A percentile compares a stretch with the other conserved stretches of the same genome.
Evolutionary conservation across 805 yeast species (phyloP).

Genomic region (Maudiozyma barnettii): DNA sequence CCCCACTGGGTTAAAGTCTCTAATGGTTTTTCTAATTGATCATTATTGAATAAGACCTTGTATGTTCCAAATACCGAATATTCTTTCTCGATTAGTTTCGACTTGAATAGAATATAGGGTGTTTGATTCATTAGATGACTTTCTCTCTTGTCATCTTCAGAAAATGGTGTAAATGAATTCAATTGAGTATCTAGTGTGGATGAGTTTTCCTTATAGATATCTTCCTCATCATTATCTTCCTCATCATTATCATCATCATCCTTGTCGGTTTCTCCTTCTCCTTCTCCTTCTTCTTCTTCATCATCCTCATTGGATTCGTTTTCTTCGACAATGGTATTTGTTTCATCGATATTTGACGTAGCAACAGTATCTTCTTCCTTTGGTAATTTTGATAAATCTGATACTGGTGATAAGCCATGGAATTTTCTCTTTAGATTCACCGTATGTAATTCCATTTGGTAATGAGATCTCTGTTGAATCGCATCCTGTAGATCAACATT

Average conservation of each 20-base stretch:
- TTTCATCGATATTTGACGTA: background rate
- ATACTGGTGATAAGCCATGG: conserved; percentile 36
- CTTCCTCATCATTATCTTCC: conserved; percentile 16
- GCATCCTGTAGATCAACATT: conserved; percentile 11
- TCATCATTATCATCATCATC: conserved; percentile 9
- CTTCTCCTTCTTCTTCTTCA: conserved; percentile 15
- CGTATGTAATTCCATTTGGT: conserved; percentile 49
- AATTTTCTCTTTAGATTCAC: conserved; percentile 49
- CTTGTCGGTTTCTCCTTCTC: background rate
- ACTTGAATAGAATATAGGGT: conserved; percentile 53
- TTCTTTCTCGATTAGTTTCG: conserved; percentile 35
- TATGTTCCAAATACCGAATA: conserved; percentile 52
- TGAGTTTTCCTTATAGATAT: conserved; percentile 16
- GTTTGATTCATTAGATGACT: conserved; percentile 60
- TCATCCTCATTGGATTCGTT: conserved; percentile 30
- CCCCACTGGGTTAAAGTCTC: conserved; percentile 37
- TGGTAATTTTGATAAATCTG: background rate
- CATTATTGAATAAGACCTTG: conserved; percentile 47
- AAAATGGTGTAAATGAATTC: background rate
- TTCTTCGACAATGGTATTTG: background rate
- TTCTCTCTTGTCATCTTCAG: conserved; percentile 11
- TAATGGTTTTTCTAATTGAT: conserved; percentile 40
- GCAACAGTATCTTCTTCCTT: background rate
- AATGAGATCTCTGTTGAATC: conserved; percentile 34
- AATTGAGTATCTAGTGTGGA: conserved; percentile 4